Conservation (phyloP, 306 rosid species). For the Nissolia schottii region DNA sequence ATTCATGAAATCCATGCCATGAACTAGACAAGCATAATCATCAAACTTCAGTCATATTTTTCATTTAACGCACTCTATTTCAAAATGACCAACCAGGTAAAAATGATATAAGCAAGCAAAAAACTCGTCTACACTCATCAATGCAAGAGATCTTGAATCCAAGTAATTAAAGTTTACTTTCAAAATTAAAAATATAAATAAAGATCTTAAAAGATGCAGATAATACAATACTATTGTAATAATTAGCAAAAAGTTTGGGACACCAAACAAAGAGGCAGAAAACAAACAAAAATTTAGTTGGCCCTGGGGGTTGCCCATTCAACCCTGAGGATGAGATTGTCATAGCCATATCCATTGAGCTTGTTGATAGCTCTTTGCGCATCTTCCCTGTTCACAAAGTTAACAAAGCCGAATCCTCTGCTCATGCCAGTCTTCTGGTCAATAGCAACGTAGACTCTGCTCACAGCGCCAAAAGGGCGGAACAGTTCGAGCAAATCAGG, state of each 20-base stretch:
- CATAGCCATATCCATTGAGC: conserved; percentile 92
- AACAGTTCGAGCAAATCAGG: conserved; percentile 90
- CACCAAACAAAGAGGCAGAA: not conserved
- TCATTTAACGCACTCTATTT: not conserved
- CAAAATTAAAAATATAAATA: not conserved
- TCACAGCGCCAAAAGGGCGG: conserved; percentile 86
- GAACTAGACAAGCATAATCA: not conserved
- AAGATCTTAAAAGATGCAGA: not conserved
- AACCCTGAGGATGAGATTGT: conserved; percentile 54
- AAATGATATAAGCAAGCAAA: not conserved
- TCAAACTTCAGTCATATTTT: not conserved
- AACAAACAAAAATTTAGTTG: conserved; percentile 6
- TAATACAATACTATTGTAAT: not conserved
- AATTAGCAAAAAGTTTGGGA: not conserved
- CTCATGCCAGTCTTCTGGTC: conserved; percentile 87
- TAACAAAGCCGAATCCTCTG: conserved; percentile 94
- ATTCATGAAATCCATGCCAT: not conserved
- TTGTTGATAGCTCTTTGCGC: conserved; percentile 92
- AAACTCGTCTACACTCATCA: not conserved
- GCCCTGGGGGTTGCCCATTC: conserved; percentile 54
- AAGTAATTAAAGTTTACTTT: not conserved
- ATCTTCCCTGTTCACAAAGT: conserved; percentile 89
- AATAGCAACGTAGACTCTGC: conserved; percentile 89
- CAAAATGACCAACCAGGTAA: not conserved
- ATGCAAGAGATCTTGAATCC: not conserved